A percentile compares a stretch with the other conserved stretches of the same genome.
Conservation (phyloP, 2,329 filamentous ascomycete genomes). For the Calonectria honghensis region DNA sequence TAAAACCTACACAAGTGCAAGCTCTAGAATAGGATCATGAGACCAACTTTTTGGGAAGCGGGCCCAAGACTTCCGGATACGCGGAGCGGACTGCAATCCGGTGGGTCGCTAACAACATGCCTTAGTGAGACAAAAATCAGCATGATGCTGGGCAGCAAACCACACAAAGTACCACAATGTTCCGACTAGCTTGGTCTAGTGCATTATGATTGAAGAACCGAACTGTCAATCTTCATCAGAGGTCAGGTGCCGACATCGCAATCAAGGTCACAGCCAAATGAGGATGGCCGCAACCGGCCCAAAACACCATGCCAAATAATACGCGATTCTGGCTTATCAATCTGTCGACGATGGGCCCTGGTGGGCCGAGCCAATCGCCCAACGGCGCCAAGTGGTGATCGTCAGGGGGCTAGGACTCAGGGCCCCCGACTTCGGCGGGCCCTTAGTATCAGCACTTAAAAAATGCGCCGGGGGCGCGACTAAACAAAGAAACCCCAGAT, state of each 20-base stretch:
- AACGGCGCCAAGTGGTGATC: background rate
- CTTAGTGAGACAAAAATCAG: too few relatives aligned
- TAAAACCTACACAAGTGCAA: too few relatives aligned
- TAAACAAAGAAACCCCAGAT: background rate
- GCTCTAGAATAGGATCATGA: too few relatives aligned
- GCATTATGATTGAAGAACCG: too few relatives aligned
- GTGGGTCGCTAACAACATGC: too few relatives aligned
- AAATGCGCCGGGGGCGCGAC: too few relatives aligned
- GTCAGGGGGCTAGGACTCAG: background rate
- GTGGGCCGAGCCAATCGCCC: background rate
- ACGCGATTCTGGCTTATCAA: conserved; percentile 1
- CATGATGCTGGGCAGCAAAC: background rate
- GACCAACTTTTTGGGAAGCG: too few relatives aligned
- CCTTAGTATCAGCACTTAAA: background rate
- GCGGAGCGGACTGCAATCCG: too few relatives aligned
- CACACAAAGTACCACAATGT: background rate
- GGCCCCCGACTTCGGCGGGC: background rate
- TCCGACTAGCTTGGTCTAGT: background rate
- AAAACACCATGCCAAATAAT: background rate
- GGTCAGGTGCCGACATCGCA: background rate
- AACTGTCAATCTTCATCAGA: background rate
- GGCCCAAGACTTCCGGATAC: too few relatives aligned
- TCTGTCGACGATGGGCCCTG: background rate
- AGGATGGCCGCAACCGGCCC: background rate
- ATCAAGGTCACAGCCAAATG: background rate